phyloP scores from a whole-genome alignment of 2,329 filamentous ascomycete species.

The Colletotrichum somersetense region DNA sequence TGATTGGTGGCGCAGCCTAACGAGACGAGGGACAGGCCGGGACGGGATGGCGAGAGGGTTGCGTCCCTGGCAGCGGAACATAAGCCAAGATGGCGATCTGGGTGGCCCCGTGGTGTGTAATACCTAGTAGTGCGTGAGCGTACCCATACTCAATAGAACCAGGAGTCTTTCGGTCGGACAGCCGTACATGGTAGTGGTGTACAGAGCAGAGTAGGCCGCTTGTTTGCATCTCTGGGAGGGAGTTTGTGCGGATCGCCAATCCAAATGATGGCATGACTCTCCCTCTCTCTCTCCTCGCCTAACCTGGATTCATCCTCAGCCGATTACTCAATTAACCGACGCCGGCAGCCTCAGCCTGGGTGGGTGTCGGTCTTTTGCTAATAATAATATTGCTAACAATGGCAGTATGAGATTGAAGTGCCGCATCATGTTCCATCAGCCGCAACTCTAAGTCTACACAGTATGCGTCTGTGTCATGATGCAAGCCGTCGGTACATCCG shows the following conservation, averaged over 20 bases:
- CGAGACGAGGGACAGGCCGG: not conserved
- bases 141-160: too few species aligned
- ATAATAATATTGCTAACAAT: not conserved
- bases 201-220: not conserved
- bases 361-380: not conserved
- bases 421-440: slow-evolving; percentile 22
- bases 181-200: not conserved
- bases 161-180: not conserved
- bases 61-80: slow-evolving; percentile 9
- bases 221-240: slow-evolving; percentile 12
- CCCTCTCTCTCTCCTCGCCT: not conserved
- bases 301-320: too few species aligned
- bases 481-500: not conserved
- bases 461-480: slow-evolving; percentile 19
- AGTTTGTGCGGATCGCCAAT: slow-evolving; percentile 15
- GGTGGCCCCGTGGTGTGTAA: not conserved
- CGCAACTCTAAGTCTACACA: not conserved
- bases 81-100: slow-evolving; percentile 27
- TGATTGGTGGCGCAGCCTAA: slow-evolving; percentile 31
- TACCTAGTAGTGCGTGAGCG: too few species aligned
- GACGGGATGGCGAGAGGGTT: slow-evolving; percentile 29
- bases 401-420: slow-evolving; percentile 3
- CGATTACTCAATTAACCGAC: too few species aligned
- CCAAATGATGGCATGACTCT: not conserved
- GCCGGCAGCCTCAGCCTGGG: slow-evolving; percentile 1